These are phyloP conservation scores for Rauvolfia tetraphylla DNA, from an alignment of 257 asterid species.

Conservation along the genomic window DNA sequence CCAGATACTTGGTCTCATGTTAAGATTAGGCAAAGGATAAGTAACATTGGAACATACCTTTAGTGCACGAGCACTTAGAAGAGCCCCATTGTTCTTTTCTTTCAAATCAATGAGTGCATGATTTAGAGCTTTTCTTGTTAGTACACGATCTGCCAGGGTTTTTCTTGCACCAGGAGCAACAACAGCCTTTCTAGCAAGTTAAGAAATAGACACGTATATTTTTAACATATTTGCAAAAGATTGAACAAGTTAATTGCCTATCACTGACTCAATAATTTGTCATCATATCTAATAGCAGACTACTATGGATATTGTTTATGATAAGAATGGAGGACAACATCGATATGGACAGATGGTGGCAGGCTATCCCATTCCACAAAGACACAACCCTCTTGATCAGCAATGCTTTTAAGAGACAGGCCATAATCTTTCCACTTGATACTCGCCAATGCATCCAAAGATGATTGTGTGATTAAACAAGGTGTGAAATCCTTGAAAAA, in stretches of 20 bases:
- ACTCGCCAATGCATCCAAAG: constrained; percentile 62
- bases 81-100: constrained; percentile 58
- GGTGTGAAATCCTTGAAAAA: constrained; percentile 73
- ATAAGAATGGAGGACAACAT: constrained; percentile 65
- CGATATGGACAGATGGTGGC: constrained; percentile 55
- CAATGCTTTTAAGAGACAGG: constrained; percentile 47
- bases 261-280: not conserved
- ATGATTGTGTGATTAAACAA: constrained; percentile 46
- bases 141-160: constrained; percentile 35
- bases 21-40: not conserved
- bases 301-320: constrained; percentile 59
- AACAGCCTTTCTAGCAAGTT: constrained; percentile 43
- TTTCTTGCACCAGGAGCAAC: constrained; percentile 29
- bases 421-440: constrained; percentile 85
- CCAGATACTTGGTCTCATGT: not conserved
- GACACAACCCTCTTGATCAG: constrained; percentile 48
- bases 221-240: constrained; percentile 1
- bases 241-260: constrained; percentile 7
- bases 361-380: constrained; percentile 80
- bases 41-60: constrained; percentile 43
- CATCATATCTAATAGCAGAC: constrained; percentile 7
- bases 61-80: constrained; percentile 72
- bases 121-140: constrained; percentile 66
- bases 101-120: constrained; percentile 69
- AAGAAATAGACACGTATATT: constrained; percentile 30